phyloP scores from a whole-genome alignment of 306 rosid species.

The Purshia tridentata region DNA sequence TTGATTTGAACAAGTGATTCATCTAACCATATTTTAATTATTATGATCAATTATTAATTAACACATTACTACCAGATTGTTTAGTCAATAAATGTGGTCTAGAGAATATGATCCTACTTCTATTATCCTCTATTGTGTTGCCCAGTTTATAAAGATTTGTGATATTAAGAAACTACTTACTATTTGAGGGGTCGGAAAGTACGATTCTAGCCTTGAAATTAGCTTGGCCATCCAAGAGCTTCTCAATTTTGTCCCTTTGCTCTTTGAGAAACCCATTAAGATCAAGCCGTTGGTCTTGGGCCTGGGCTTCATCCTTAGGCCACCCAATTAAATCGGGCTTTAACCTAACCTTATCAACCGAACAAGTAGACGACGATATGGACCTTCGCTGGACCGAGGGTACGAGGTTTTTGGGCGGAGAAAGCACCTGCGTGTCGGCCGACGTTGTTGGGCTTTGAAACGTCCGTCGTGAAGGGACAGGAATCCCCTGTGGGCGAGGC shows the following conservation, averaged over 20 bases:
- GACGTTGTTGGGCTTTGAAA: constrained; percentile 23
- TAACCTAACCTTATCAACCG: constrained; percentile 33
- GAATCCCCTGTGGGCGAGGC: constrained; percentile 47
- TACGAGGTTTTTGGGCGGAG: constrained; percentile 70
- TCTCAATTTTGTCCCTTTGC: constrained; percentile 42
- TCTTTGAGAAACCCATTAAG: constrained; percentile 65
- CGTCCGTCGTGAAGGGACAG: constrained; percentile 35
- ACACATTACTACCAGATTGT: no score
- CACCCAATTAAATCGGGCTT: constrained; percentile 21
- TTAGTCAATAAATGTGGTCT: no score
- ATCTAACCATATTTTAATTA: no score
- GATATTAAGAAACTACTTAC: constrained; percentile 33
- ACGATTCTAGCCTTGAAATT: constrained; percentile 46
- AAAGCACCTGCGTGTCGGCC: constrained; percentile 40
- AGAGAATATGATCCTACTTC: no score
- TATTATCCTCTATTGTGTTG: no score
- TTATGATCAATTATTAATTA: no score
- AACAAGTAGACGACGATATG: constrained; percentile 62
- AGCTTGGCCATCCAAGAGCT: constrained; percentile 35
- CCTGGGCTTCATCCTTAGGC: constrained; percentile 28
- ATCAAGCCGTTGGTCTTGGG: constrained; percentile 10
- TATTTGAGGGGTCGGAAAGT: constrained; percentile 66
- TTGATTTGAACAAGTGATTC: no score
- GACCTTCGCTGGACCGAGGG: constrained; percentile 59
- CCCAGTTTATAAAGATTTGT: no score